Evolutionary conservation across 176 grass and related monocot species (phyloP).

Genomic region (Oryza officinalis): DNA sequence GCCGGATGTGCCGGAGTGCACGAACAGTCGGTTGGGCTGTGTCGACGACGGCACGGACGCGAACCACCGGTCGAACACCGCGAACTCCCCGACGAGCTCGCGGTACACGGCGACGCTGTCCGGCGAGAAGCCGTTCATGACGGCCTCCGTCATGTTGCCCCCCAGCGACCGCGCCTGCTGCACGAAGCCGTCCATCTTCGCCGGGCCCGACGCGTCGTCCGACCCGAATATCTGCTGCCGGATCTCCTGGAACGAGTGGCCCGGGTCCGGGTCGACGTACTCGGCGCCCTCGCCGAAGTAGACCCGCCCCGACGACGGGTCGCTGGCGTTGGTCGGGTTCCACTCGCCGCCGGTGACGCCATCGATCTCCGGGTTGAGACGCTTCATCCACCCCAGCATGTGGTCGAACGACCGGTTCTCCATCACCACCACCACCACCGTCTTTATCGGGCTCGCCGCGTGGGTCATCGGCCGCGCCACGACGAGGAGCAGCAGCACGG

Average conservation of each 20-base stretch:
- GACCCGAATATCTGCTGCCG: constrained; percentile 93
- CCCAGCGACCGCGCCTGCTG: constrained; percentile 81
- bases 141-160: constrained; percentile 61
- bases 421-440: constrained; percentile 91
- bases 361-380: constrained; percentile 78
- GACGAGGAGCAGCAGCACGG: constrained; percentile 18
- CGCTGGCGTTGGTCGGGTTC: constrained; percentile 62
- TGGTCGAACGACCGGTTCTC: constrained; percentile 99
- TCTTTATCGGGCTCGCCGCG: constrained; percentile 63
- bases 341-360: constrained; percentile 75
- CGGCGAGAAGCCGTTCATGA: constrained; percentile 85
- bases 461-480: neutral
- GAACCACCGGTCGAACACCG: constrained; percentile 93
- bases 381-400: constrained; percentile 99
- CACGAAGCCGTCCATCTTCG: constrained; percentile 82
- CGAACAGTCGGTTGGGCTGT: constrained; percentile 88
- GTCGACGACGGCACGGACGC: constrained; percentile 89
- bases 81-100: constrained; percentile 80
- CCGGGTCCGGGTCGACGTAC: constrained; percentile 95
- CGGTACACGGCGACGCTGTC: constrained; percentile 84
- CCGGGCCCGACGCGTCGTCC: constrained; percentile 47
- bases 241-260: constrained; percentile 97
- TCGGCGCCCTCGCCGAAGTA: constrained; percentile 78
- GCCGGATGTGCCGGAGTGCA: constrained; percentile 83
- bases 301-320: constrained; percentile 52